Percentiles rank a stretch among this genome's conserved stretches.
Evolutionary conservation across 805 yeast genomes (phyloP).

Genomic region (Saccharomyces jurei): DNA sequence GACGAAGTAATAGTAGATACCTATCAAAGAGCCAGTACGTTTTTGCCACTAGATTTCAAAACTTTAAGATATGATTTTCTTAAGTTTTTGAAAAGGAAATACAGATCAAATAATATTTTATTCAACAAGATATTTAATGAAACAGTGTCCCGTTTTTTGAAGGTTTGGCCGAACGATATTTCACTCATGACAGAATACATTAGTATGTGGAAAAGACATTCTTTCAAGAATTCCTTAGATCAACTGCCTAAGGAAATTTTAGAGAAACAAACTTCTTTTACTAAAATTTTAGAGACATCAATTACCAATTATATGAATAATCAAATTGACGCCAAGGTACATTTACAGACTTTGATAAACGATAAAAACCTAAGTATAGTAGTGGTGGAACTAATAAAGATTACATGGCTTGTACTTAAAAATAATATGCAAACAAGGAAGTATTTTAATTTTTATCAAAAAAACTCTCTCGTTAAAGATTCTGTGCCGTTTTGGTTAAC

Average conservation of each 20-base stretch:
- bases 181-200: conserved; percentile 16
- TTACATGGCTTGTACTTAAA: conserved; percentile 24
- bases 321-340: conserved; percentile 12
- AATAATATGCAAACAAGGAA: conserved; percentile 30
- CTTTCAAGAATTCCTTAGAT: conserved; percentile 14
- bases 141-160: conserved; percentile 8
- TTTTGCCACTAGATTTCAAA: conserved; percentile 29
- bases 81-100: conserved; percentile 12
- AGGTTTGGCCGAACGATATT: conserved; percentile 15
- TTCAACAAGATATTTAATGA: conserved; percentile 8
- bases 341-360: conserved; percentile 32
- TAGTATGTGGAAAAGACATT: conserved; percentile 15
- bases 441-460: conserved; percentile 23
- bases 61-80: conserved; percentile 15
- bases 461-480: conserved; percentile 26
- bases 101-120: conserved; percentile 6
- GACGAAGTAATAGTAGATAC: conserved; percentile 27
- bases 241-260: conserved; percentile 17
- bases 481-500: conserved; percentile 50
- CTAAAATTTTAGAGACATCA: conserved; percentile 19
- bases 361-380: conserved; percentile 36
- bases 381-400: conserved; percentile 30
- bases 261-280: conserved; percentile 16
- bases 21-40: conserved; percentile 45
- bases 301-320: conserved; percentile 17